Evolutionary conservation across 2,329 filamentous ascomycete genomes (phyloP).

Genomic region (Tympanopsis confertula): DNA sequence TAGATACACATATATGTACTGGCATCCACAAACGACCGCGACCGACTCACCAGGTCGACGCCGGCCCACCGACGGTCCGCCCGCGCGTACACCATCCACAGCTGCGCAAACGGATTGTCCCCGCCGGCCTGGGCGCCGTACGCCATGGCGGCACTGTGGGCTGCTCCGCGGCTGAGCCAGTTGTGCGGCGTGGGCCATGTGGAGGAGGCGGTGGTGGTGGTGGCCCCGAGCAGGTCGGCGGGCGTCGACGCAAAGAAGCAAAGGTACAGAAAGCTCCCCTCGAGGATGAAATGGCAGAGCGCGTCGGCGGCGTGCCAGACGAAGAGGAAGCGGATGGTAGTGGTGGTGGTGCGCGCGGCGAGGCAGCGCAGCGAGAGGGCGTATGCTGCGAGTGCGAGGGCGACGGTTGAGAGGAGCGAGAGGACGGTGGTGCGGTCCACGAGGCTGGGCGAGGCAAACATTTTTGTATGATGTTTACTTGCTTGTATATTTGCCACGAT

Average conservation of each 20-base stretch:
- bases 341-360: conserved; percentile 32
- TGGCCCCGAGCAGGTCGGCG: conserved; percentile 14
- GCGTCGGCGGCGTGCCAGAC: conserved; percentile 92
- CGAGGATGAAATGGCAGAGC: conserved; percentile 80
- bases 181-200: conserved; percentile 37
- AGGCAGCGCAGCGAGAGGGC: conserved; percentile 31
- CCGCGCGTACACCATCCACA: conserved; percentile 61
- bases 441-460: no score
- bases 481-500: no score
- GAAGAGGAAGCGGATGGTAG: conserved; percentile 65
- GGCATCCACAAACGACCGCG: background rate
- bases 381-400: conserved; percentile 38
- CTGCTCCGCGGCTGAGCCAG: conserved; percentile 31
- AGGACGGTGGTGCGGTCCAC: conserved; percentile 49
- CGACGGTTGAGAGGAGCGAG: conserved; percentile 42
- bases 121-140: conserved; percentile 47
- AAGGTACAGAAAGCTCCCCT: conserved; percentile 85
- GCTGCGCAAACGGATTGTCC: conserved; percentile 38
- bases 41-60: conserved; percentile 37
- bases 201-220: conserved; percentile 15
- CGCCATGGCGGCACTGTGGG: conserved; percentile 21
- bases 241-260: conserved; percentile 64
- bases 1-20: background rate
- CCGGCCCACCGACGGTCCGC: conserved; percentile 54
- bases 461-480: no score